A percentile compares a stretch with the other conserved stretches of the same genome.
Evolutionary conservation across 1,284 basidiomycete genomes (phyloP).

Genomic region (Ceratorhiza oryzae-sativae): DNA sequence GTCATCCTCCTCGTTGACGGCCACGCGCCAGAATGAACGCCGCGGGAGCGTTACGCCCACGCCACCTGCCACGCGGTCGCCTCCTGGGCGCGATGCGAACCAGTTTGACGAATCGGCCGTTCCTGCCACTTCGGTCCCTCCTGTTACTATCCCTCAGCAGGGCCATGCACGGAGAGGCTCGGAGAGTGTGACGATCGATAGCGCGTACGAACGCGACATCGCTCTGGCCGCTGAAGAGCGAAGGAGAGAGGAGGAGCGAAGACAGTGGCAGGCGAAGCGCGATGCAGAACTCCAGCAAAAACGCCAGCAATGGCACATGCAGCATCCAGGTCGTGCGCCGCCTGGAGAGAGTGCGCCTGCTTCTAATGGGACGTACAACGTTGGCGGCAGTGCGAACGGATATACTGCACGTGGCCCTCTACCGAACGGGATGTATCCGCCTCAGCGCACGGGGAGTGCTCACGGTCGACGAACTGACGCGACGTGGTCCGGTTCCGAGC

Average conservation of each 20-base stretch:
- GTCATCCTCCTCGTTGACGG: constrained; percentile 25
- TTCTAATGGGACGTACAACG: constrained; percentile 6
- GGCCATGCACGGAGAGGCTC: constrained; percentile 16
- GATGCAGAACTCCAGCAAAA: constrained; percentile 14
- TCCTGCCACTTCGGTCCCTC: neutral
- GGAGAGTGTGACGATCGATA: constrained; percentile 13
- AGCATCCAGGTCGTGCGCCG: constrained; percentile 1
- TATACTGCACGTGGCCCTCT: neutral
- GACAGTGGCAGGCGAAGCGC: constrained; percentile 11
- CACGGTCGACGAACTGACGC: constrained; percentile 5
- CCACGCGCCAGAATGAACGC: constrained; percentile 24
- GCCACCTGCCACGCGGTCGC: constrained; percentile 32
- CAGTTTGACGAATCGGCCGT: constrained; percentile 17
- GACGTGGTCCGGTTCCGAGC: neutral
- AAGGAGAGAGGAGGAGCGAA: constrained; percentile 20
- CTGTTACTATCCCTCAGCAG: neutral
- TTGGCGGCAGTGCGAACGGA: neutral
- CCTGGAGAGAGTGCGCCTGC: neutral
- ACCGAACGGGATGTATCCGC: neutral
- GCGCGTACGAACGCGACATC: constrained; percentile 15
- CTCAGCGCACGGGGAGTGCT: constrained; percentile 11
- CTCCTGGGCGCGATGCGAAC: constrained; percentile 24
- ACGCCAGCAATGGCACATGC: constrained; percentile 20
- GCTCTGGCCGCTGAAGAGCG: constrained; percentile 28
- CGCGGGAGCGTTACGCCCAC: constrained; percentile 36